Percentiles rank a stretch among this genome's conserved stretches.
phyloP scores from a whole-genome alignment of 1,139 yeast species.

The Sugiyamaella pinicola region DNA sequence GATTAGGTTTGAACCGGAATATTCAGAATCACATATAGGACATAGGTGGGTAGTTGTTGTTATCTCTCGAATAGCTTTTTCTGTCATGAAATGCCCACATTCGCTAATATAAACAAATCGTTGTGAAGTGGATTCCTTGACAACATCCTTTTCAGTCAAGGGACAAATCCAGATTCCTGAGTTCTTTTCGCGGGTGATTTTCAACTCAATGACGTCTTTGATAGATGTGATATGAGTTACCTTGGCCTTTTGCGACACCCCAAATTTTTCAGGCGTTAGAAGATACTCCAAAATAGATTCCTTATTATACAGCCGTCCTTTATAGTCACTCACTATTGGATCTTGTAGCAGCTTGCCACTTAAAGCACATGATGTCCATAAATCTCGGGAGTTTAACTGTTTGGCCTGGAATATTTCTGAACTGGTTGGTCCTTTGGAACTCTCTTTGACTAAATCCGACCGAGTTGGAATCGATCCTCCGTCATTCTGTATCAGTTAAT shows the following conservation, averaged over 20 bases:
- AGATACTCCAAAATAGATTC: conserved; percentile 65
- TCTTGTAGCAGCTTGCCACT: conserved; percentile 45
- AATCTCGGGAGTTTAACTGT: conserved; percentile 35
- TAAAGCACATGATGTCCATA: conserved; percentile 51
- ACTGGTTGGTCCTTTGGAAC: conserved; percentile 33
- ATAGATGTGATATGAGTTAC: conserved; percentile 51
- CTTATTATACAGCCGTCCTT: conserved; percentile 70
- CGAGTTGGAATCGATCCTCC: conserved; percentile 57
- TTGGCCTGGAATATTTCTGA: conserved; percentile 33
- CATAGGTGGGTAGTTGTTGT: conserved; percentile 36
- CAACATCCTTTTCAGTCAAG: conserved; percentile 47
- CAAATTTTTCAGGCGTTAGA: conserved; percentile 44
- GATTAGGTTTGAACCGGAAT: conserved; percentile 43
- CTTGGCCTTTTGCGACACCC: conserved; percentile 35
- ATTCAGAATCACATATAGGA: conserved; percentile 47
- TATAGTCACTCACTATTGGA: conserved; percentile 71
- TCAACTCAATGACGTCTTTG: conserved; percentile 55
- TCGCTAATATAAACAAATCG: conserved; percentile 52
- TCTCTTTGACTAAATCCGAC: conserved; percentile 44
- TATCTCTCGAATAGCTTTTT: conserved; percentile 45
- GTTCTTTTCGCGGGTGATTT: conserved; percentile 35
- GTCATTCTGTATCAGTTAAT: conserved; percentile 44
- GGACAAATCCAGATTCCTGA: conserved; percentile 55
- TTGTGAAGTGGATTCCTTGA: conserved; percentile 41
- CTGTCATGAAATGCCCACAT: conserved; percentile 59